A percentile compares a stretch with the other conserved stretches of the same genome.
These are phyloP conservation scores for Babesia ovis DNA, from an alignment of 169 alveolate species.

Conservation along the genomic window DNA sequence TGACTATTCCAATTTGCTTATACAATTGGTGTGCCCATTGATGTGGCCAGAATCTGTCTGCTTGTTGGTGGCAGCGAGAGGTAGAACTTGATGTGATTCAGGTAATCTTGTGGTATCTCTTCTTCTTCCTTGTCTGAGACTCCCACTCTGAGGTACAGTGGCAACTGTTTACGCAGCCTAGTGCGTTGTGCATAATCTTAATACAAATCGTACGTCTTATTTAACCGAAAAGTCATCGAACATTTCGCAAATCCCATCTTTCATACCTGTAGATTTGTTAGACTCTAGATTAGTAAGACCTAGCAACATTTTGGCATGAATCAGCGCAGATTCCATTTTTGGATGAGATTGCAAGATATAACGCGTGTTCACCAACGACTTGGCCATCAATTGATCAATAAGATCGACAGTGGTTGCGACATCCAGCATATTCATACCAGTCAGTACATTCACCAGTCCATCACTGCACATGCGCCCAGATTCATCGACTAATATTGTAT, in stretches of 20 bases:
- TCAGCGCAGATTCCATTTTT: conserved; percentile 22
- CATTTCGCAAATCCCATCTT: neutral
- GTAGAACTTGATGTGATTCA: too few species aligned
- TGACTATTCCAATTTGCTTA: too few species aligned
- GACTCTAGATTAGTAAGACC: conserved; percentile 21
- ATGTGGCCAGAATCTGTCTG: too few species aligned
- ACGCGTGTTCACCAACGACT: conserved; percentile 49
- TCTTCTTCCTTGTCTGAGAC: too few species aligned
- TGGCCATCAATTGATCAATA: conserved; percentile 34
- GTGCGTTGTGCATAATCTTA: too few species aligned
- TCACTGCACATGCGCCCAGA: conserved; percentile 31
- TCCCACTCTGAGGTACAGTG: too few species aligned
- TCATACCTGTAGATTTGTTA: neutral
- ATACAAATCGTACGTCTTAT: neutral
- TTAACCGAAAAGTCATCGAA: conserved; percentile 25
- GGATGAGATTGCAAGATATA: conserved; percentile 31
- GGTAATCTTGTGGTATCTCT: too few species aligned
- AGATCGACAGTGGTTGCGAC: conserved; percentile 31
- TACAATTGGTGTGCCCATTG: too few species aligned
- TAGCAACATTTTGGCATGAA: conserved; percentile 57
- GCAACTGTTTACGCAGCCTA: too few species aligned
- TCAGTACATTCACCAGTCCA: conserved; percentile 29
- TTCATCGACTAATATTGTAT: conserved; percentile 23
- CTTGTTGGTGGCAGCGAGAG: too few species aligned
- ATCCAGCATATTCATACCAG: conserved; percentile 57